phyloP scores from a whole-genome alignment of 371 early-diverging fungal species.

The Smittium mucronatum region DNA sequence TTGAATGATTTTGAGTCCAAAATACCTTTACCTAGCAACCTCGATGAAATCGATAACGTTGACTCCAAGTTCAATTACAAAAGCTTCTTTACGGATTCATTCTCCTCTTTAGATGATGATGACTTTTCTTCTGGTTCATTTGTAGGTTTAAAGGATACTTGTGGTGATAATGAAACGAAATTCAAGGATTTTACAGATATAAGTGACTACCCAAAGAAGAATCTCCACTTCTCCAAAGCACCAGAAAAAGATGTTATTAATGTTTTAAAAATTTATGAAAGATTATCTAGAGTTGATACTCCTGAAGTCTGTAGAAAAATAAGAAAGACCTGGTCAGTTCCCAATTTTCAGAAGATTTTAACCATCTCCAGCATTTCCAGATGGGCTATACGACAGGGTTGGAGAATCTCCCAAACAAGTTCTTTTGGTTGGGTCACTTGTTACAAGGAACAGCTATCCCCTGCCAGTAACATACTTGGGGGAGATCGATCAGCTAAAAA shows the following conservation, averaged over 20 bases:
- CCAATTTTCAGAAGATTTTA: conserved; percentile 29
- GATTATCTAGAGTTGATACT: conserved; percentile 14
- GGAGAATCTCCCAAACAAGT: conserved; percentile 30
- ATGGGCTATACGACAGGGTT: conserved; percentile 28
- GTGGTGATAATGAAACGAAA: too few species aligned
- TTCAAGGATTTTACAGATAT: not conserved
- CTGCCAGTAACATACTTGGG: conserved; percentile 13
- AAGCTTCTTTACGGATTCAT: too few species aligned
- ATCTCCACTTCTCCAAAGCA: conserved; percentile 11
- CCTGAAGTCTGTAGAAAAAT: not conserved
- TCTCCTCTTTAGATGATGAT: too few species aligned
- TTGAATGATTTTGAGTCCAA: too few species aligned
- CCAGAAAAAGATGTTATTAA: conserved; percentile 27
- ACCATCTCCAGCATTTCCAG: conserved; percentile 21
- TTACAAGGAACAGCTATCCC: conserved; percentile 26
- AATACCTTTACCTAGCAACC: too few species aligned
- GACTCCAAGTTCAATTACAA: too few species aligned
- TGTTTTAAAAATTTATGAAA: conserved; percentile 31
- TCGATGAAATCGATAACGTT: too few species aligned
- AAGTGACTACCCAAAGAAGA: not conserved
- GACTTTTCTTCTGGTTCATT: too few species aligned
- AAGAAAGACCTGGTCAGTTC: conserved; percentile 23
- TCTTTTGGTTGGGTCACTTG: conserved; percentile 27
- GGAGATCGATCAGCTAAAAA: conserved; percentile 22
- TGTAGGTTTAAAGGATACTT: too few species aligned